These are phyloP conservation scores for Domatiomyces globalis DNA, from an alignment of 2,329 filamentous ascomycete species.

Conservation along the genomic window DNA sequence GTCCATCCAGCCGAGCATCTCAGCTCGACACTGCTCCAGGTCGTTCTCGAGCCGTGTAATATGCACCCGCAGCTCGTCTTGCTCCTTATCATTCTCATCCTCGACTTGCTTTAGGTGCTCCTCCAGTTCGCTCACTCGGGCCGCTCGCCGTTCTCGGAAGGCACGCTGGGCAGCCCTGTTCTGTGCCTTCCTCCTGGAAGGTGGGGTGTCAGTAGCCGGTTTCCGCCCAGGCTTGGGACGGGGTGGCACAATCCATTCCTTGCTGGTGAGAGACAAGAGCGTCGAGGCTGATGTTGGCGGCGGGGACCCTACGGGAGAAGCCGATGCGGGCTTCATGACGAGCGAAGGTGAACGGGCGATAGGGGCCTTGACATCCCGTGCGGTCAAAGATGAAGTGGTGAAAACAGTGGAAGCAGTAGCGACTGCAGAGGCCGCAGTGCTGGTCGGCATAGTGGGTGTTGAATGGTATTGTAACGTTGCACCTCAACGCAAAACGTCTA, in stretches of 20 bases:
- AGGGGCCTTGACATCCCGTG: constrained; percentile 8
- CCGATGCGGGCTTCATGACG: constrained; percentile 14
- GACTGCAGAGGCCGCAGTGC: background rate
- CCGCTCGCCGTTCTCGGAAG: constrained; percentile 75
- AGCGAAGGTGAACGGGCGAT: constrained; percentile 13
- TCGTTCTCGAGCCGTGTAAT: constrained; percentile 47
- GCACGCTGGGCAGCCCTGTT: constrained; percentile 84
- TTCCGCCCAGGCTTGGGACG: constrained; percentile 84
- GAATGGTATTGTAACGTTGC: too few relatives aligned
- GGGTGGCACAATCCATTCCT: constrained; percentile 74
- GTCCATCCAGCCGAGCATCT: constrained; percentile 32
- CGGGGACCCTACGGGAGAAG: constrained; percentile 18
- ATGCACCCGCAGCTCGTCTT: constrained; percentile 40
- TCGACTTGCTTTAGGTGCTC: constrained; percentile 37
- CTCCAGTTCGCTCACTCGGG: constrained; percentile 58
- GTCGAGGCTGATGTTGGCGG: constrained; percentile 26
- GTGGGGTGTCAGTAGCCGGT: constrained; percentile 81
- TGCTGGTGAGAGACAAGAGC: constrained; percentile 51
- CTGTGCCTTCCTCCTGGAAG: constrained; percentile 86
- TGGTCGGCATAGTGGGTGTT: background rate
- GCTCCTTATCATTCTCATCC: constrained; percentile 31
- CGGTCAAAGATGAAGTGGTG: constrained; percentile 1
- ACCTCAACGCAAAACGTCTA: background rate
- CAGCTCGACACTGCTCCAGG: constrained; percentile 48
- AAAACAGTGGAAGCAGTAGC: constrained; percentile 6